Percentiles rank a stretch among this genome's conserved stretches.
phyloP scores from a whole-genome alignment of 1,284 basidiomycete genomes.

The Trametes sp. region DNA sequence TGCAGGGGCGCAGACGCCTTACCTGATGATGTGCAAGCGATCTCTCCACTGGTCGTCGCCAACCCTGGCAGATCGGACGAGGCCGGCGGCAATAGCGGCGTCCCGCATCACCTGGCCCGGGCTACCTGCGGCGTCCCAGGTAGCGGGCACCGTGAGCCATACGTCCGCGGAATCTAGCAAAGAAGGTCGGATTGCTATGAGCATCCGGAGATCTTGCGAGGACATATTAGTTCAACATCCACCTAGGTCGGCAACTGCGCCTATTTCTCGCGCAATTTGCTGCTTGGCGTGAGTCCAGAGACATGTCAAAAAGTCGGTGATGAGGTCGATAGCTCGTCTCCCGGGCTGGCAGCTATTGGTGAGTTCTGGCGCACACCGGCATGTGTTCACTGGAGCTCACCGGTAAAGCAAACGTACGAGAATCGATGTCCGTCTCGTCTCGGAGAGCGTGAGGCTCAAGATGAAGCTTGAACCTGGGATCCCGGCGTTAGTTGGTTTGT shows the following conservation, averaged over 20 bases:
- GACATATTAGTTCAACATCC: conserved; percentile 34
- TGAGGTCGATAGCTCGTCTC: conserved; percentile 76
- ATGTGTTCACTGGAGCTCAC: too few relatives aligned
- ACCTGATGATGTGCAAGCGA: conserved; percentile 81
- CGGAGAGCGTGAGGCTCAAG: conserved; percentile 79
- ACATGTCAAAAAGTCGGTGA: conserved; percentile 80
- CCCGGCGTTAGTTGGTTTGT: conserved; percentile 4
- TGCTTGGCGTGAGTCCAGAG: conserved; percentile 87
- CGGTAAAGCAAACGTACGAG: conserved; percentile 79
- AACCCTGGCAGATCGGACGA: conserved; percentile 75
- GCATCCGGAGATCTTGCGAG: neutral
- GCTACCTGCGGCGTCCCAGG: conserved; percentile 84
- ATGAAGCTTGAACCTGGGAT: conserved; percentile 77
- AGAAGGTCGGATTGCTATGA: conserved; percentile 17
- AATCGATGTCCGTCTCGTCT: conserved; percentile 70
- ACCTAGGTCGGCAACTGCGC: conserved; percentile 83
- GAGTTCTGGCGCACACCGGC: too few relatives aligned
- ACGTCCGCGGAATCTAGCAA: conserved; percentile 75
- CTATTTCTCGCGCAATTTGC: conserved; percentile 83
- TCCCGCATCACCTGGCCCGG: conserved; percentile 82
- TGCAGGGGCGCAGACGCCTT: conserved; percentile 4
- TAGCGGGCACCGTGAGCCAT: conserved; percentile 83
- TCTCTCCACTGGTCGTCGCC: conserved; percentile 80
- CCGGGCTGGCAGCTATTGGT: too few relatives aligned
- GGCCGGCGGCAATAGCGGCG: conserved; percentile 78